Evolutionary conservation across 495 filamentous ascomycete species (phyloP).

Genomic region (Tuber aestivum): DNA sequence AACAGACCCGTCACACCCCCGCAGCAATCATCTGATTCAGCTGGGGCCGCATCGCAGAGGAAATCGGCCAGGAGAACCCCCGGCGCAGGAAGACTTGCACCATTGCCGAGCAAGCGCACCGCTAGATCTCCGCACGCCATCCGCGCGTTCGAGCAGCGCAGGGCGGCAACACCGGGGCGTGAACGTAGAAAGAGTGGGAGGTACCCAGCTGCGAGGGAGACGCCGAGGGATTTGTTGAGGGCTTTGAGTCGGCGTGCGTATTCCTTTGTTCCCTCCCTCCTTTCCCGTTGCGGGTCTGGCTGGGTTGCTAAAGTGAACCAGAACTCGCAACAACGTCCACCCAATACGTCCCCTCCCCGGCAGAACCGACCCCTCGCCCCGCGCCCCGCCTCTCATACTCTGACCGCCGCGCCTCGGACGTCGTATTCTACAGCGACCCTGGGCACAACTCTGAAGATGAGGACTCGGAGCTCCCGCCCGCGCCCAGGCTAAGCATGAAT

Average conservation of each 20-base stretch:
- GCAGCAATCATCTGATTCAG: constrained; percentile 8
- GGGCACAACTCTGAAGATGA: constrained; percentile 15
- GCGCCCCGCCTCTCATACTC: neutral
- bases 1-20: constrained; percentile 31
- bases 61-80: constrained; percentile 37
- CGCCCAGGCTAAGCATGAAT: constrained; percentile 17
- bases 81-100: constrained; percentile 34
- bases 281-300: neutral
- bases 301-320: constrained; percentile 9
- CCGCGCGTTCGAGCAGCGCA: constrained; percentile 32
- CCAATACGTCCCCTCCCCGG: constrained; percentile 25
- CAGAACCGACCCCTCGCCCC: constrained; percentile 14
- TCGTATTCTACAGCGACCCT: constrained; percentile 31
- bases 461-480: constrained; percentile 18
- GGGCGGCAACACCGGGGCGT: constrained; percentile 27
- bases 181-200: constrained; percentile 30
- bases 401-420: constrained; percentile 25
- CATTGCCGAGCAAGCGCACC: constrained; percentile 19
- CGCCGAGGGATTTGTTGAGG: constrained; percentile 31
- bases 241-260: constrained; percentile 26
- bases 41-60: constrained; percentile 2
- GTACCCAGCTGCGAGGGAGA: constrained; percentile 29
- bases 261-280: neutral
- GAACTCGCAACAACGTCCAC: constrained; percentile 30
- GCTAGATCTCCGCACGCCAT: constrained; percentile 36